These are phyloP conservation scores for Hypoxylon perforatum DNA, from an alignment of 495 filamentous ascomycete species.

Conservation along the genomic window DNA sequence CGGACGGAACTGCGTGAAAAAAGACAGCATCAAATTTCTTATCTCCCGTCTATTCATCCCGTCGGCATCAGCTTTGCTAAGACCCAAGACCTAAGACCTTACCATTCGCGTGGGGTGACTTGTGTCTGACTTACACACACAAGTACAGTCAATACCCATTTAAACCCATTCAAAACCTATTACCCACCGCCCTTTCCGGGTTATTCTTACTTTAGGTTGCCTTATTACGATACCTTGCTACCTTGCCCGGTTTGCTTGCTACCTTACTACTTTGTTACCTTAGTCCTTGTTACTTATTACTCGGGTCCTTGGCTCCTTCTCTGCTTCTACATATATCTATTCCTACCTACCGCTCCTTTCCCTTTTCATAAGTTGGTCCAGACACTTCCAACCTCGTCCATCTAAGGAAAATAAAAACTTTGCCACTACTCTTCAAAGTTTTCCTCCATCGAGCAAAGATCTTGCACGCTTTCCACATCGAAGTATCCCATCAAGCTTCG, in stretches of 20 bases:
- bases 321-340: not conserved
- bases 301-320: not conserved
- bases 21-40: slow-evolving; percentile 6
- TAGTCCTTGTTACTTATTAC: not conserved
- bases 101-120: slow-evolving; percentile 34
- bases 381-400: slow-evolving; percentile 15
- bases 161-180: no score
- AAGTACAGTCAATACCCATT: not conserved
- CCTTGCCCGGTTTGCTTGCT: slow-evolving; percentile 9
- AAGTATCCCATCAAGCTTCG: slow-evolving; percentile 13
- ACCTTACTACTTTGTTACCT: slow-evolving; percentile 2
- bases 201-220: slow-evolving; percentile 13
- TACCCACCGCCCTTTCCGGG: slow-evolving; percentile 42
- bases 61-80: slow-evolving; percentile 44
- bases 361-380: slow-evolving; percentile 2
- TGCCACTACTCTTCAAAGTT: slow-evolving; percentile 10
- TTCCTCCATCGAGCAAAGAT: not conserved
- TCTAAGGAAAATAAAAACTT: slow-evolving; percentile 20
- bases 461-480: not conserved
- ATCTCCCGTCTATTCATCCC: slow-evolving; percentile 33
- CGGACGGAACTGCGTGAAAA: slow-evolving; percentile 23
- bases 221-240: slow-evolving; percentile 8
- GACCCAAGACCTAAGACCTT: slow-evolving; percentile 12
- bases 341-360: slow-evolving; percentile 6
- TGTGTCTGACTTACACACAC: slow-evolving; percentile 33